phyloP scores from a whole-genome alignment of 345 rosid genomes.

The Citrus sp. region DNA sequence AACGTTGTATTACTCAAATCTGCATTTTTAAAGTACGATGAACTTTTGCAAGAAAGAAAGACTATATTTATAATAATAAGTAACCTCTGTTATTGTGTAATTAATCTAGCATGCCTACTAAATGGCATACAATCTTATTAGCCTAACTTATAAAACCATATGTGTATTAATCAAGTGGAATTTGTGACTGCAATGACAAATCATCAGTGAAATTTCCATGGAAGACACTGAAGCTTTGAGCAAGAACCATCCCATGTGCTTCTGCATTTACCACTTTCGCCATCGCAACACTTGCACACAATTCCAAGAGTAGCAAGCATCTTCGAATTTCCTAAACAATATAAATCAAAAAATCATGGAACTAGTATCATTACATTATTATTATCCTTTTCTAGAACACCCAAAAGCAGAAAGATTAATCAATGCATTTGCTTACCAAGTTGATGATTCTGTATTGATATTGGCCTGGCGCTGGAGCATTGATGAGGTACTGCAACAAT shows the following conservation, averaged over 20 bases:
- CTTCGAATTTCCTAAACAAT: slow-evolving; percentile 23
- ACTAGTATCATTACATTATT: neutral
- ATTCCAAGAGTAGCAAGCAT: slow-evolving; percentile 30
- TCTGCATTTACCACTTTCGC: slow-evolving; percentile 33
- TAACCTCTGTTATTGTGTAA: too few species aligned
- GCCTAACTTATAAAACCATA: neutral
- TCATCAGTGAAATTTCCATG: slow-evolving; percentile 34
- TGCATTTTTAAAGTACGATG: too few species aligned
- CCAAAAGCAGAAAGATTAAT: neutral
- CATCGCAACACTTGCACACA: slow-evolving; percentile 52
- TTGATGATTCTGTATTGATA: neutral
- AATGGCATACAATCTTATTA: too few species aligned
- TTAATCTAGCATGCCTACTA: too few species aligned
- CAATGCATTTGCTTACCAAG: neutral
- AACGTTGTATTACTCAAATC: too few species aligned
- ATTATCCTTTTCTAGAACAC: neutral
- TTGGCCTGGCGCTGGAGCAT: slow-evolving; percentile 7
- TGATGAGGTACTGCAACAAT: neutral
- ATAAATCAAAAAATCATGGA: neutral
- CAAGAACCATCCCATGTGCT: slow-evolving; percentile 36
- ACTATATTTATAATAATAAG: too few species aligned
- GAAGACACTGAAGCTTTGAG: slow-evolving; percentile 37
- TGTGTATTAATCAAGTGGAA: neutral
- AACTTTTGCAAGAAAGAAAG: too few species aligned
- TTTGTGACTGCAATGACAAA: neutral